A percentile compares a stretch with the other conserved stretches of the same genome.
Evolutionary conservation across 2,329 filamentous ascomycete species (phyloP).

Genomic region (Leptographium radiaticola): DNA sequence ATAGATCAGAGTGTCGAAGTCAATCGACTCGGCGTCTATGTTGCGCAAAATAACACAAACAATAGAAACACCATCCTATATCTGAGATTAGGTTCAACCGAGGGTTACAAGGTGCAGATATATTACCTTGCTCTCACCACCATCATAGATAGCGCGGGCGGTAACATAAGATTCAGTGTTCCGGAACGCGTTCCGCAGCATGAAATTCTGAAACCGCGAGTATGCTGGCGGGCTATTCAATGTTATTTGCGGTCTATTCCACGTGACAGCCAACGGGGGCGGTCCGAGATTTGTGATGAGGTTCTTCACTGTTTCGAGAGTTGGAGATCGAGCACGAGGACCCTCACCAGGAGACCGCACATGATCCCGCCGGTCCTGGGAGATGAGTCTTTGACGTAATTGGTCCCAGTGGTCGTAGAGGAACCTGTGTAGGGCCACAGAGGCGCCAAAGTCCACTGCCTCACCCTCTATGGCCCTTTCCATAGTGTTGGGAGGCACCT

Average conservation of each 20-base stretch:
- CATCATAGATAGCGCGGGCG: constrained; percentile 54
- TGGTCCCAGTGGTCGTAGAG: constrained; percentile 62
- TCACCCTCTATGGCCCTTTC: constrained; percentile 30
- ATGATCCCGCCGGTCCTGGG: constrained; percentile 43
- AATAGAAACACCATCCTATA: constrained; percentile 50
- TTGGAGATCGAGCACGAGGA: constrained; percentile 36
- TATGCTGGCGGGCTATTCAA: constrained; percentile 50
- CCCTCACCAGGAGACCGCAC: constrained; percentile 42
- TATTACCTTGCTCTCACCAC: constrained; percentile 51
- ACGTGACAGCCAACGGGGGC: constrained; percentile 54
- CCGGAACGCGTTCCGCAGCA: constrained; percentile 55
- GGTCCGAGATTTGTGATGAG: constrained; percentile 55
- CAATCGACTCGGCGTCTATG: constrained; percentile 51
- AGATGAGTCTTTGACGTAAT: constrained; percentile 49
- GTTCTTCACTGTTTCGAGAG: constrained; percentile 46
- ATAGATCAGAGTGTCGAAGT: constrained; percentile 53
- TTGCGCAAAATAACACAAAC: constrained; percentile 57
- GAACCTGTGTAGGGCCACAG: constrained; percentile 54
- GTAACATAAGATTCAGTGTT: constrained; percentile 52
- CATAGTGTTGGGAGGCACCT: constrained; percentile 34
- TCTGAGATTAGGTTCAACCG: not conserved
- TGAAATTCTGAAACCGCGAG: constrained; percentile 59
- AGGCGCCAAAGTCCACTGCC: constrained; percentile 57
- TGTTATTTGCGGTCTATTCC: constrained; percentile 55
- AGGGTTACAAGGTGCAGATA: not conserved